Conservation (phyloP, 2,329 filamentous ascomycete genomes). For the Exophiala sideris region DNA sequence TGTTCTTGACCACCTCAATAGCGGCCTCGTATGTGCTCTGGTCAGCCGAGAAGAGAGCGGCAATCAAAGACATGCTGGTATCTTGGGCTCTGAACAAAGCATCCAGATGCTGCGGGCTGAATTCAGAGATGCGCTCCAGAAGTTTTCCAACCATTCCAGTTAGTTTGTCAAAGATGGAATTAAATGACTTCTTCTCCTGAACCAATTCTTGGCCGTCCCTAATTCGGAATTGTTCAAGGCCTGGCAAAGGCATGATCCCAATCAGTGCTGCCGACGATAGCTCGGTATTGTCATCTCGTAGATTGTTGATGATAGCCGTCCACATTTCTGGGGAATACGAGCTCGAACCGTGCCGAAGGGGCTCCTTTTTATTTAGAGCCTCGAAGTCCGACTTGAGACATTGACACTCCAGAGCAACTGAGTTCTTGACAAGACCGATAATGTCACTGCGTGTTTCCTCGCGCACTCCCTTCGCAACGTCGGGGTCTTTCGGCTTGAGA, state of each 20-base stretch:
- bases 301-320: conserved; percentile 68
- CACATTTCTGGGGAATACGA: conserved; percentile 74
- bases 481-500: conserved; percentile 44
- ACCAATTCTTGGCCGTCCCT: conserved; percentile 36
- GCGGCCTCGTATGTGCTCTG: conserved; percentile 74
- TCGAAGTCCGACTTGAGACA: conserved; percentile 67
- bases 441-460: conserved; percentile 52
- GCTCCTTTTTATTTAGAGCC: conserved; percentile 58
- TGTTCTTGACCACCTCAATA: conserved; percentile 75
- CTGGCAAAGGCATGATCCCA: conserved; percentile 67
- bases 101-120: conserved; percentile 65
- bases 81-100: conserved; percentile 65
- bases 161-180: conserved; percentile 63
- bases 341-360: conserved; percentile 64
- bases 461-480: conserved; percentile 47
- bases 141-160: conserved; percentile 66
- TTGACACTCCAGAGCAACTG: conserved; percentile 68
- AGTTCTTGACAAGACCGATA: conserved; percentile 63
- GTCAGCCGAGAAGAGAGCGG: conserved; percentile 77
- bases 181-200: conserved; percentile 68
- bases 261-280: conserved; percentile 72
- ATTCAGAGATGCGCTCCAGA: conserved; percentile 74
- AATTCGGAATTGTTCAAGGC: conserved; percentile 69
- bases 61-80: conserved; percentile 71
- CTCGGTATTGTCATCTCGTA: conserved; percentile 64